Evolutionary conservation across 2,329 filamentous ascomycete species (phyloP), one percentile per base, ranked within the genome.

Genomic region (Clarireedia monteithiana): DNA sequence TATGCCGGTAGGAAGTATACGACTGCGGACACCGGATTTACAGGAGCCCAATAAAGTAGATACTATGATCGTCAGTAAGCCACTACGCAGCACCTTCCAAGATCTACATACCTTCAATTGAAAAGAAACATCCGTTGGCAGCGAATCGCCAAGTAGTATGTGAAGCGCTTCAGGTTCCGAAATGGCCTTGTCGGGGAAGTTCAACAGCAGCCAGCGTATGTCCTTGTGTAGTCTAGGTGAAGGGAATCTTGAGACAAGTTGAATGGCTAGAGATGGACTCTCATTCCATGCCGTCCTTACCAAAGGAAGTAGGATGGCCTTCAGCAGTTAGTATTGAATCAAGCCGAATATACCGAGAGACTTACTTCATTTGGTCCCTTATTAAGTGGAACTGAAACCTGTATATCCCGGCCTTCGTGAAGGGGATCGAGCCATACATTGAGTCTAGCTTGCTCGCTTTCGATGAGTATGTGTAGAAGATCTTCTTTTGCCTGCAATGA

Each of bases 1-100:
- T 95, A 99, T 1, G 86, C 84, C 0, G 95, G 95, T 63, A 96
- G 71, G 75, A 99, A 97, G 72, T 95, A 91, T 0, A 91, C 96
- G 6, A 95, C 86, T 0, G 95, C 91, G 9, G 91, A 94, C 59
- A 96, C 87, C 0, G 94, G 94, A 67, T 96, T 96, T 34, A 96
- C 85, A 0, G 94, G 84, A 23, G 87, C 82, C 94, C 94, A 99
- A 73, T 89, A 96, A 1, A 99, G 76, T 15, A 99, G 76, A 70
- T 95, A 96, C 83, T 91, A 62, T 7, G 48, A 49, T 64, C 50
- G 60, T 74, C 65, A 74, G 67, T 53, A 59, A 48, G 14, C 59
- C 5, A 3, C 10, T 17, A 23, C 15, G 27, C 2, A 48, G n/a
- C 15, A 38, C 24, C 23, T n/a, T 26, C 14, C 26, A 24, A 20